Conservation (phyloP, 31 red algal genomes). For the Odonthalia washingtoniensis region DNA sequence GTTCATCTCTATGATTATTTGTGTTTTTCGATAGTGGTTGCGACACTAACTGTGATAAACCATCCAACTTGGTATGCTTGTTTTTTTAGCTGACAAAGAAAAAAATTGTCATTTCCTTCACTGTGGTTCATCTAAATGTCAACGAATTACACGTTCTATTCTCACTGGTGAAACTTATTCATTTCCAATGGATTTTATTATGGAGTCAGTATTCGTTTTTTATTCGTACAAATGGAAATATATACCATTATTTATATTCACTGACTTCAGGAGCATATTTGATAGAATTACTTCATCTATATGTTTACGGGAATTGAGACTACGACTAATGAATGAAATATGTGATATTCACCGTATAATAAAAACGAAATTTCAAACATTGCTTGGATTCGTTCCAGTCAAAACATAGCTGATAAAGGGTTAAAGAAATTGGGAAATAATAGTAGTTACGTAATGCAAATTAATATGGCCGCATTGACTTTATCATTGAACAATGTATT, state of each 20-base stretch:
- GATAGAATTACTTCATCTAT: too few relatives aligned
- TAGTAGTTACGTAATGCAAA: too few relatives aligned
- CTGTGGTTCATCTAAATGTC: background rate
- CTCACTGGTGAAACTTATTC: too few relatives aligned
- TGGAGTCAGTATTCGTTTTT: background rate
- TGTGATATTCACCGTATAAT: too few relatives aligned
- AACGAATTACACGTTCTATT: background rate
- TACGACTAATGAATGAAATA: too few relatives aligned
- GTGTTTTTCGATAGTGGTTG: slow-evolving; percentile 19
- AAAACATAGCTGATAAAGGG: too few relatives aligned
- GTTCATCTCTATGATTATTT: background rate
- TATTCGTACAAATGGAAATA: background rate
- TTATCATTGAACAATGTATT: too few relatives aligned
- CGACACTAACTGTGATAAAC: background rate
- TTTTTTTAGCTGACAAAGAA: background rate
- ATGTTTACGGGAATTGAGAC: too few relatives aligned
- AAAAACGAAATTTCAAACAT: too few relatives aligned
- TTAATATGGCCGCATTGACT: too few relatives aligned
- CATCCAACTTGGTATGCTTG: background rate
- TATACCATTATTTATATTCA: background rate
- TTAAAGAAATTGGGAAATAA: too few relatives aligned
- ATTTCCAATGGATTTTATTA: background rate
- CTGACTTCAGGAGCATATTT: background rate
- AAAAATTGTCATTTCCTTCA: background rate
- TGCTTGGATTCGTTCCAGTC: too few relatives aligned